A percentile compares a stretch with the other conserved stretches of the same genome.
These are phyloP conservation scores for Phytopythium cucurbitacearum DNA, from an alignment of 352 stramenopile species.

Conservation along the genomic window DNA sequence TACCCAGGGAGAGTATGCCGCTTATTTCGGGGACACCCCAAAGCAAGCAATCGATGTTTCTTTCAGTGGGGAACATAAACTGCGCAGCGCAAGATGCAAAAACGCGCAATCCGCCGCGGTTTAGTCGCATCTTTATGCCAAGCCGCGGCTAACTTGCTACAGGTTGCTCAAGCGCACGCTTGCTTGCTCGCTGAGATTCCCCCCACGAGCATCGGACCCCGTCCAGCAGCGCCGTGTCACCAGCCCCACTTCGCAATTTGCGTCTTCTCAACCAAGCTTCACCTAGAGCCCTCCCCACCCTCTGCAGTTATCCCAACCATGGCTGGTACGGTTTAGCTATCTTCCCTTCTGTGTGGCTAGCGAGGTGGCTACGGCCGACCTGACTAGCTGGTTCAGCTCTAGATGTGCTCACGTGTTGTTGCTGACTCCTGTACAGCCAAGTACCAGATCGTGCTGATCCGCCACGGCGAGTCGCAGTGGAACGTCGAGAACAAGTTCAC, in stretches of 20 bases:
- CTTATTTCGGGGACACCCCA: too few species aligned
- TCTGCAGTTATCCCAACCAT: slow-evolving; percentile 7
- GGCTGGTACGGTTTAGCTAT: slow-evolving; percentile 8
- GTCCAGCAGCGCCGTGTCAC: slow-evolving; percentile 5
- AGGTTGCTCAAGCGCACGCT: neutral
- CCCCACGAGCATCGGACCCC: neutral
- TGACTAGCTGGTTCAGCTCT: neutral
- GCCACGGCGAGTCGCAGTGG: slow-evolving; percentile 97
- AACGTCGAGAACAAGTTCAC: slow-evolving; percentile 99
- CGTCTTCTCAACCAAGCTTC: slow-evolving; percentile 12
- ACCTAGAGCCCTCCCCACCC: neutral
- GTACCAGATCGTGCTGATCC: slow-evolving; percentile 88
- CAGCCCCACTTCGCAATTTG: slow-evolving; percentile 26
- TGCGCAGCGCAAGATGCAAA: neutral
- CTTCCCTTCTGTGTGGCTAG: too few species aligned
- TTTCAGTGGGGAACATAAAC: too few species aligned
- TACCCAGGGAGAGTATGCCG: too few species aligned
- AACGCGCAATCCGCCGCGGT: neutral
- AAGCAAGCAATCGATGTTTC: too few species aligned
- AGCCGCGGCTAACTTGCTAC: neutral
- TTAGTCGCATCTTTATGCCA: neutral
- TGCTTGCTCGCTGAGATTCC: neutral
- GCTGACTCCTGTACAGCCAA: slow-evolving; percentile 35
- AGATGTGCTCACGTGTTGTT: neutral
- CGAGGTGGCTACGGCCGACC: neutral